These are phyloP conservation scores for Pseudomonodictys pantanalensis DNA, from an alignment of 495 filamentous ascomycete species.

Conservation along the genomic window DNA sequence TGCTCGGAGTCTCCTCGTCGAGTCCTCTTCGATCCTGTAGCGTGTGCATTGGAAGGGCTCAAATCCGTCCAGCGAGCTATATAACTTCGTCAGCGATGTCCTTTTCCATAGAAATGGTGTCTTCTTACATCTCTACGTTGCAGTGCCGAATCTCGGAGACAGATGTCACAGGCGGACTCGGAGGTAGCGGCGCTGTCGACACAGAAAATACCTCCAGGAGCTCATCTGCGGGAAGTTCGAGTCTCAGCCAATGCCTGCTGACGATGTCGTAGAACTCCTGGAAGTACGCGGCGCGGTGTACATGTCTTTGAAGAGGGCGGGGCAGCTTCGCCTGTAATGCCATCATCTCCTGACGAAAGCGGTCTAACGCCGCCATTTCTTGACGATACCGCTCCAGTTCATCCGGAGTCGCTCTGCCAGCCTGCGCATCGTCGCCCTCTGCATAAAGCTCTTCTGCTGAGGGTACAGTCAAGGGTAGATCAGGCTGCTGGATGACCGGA, in stretches of 20 bases:
- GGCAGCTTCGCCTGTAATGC: not conserved
- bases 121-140: not conserved
- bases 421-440: not conserved
- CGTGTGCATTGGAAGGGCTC: not conserved
- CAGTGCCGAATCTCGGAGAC: not conserved
- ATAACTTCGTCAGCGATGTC: not conserved
- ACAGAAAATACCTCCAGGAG: not conserved
- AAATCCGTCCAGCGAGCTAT: not conserved
- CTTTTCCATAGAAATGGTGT: not conserved
- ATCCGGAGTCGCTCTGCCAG: not conserved
- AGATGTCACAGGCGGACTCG: not conserved
- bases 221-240: not conserved
- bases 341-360: conserved; percentile 2
- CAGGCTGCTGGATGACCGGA: conserved; percentile 1
- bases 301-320: conserved; percentile 1
- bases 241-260: not conserved
- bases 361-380: not conserved
- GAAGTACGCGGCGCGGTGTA: not conserved
- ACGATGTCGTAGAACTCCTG: conserved; percentile 1
- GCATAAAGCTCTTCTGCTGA: not conserved
- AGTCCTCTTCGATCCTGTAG: not conserved
- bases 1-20: not conserved
- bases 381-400: conserved; percentile 1
- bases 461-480: not conserved
- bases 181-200: too few species aligned